These are phyloP conservation scores for Cetraspora pellucida DNA, from an alignment of 192 early-diverging fungal species.

Conservation along the genomic window DNA sequence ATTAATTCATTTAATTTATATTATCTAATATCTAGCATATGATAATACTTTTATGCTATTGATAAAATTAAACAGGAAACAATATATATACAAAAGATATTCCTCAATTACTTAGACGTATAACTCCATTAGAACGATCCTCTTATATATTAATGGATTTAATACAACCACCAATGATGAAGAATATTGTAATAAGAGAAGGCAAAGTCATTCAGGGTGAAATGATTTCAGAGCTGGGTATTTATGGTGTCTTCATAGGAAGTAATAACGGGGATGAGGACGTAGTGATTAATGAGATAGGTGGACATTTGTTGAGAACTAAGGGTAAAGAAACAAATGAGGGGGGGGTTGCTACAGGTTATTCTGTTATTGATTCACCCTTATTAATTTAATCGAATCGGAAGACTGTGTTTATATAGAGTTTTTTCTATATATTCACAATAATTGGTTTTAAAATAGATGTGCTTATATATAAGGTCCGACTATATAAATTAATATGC, in stretches of 20 bases:
- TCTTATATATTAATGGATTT: constrained; percentile 97
- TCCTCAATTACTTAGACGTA: constrained; percentile 49
- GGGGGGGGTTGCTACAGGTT: constrained; percentile 96
- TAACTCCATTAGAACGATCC: constrained; percentile 68
- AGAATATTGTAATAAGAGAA: constrained; percentile 76
- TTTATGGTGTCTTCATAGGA: constrained; percentile 89
- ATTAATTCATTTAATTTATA: neutral
- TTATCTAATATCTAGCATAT: neutral
- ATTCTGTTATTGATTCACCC: constrained; percentile 88
- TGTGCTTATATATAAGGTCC: no score
- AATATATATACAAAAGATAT: constrained; percentile 93
- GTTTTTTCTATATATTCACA: no score
- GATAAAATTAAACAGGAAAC: constrained; percentile 57
- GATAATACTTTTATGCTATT: constrained; percentile 37
- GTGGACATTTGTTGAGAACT: constrained; percentile 91
- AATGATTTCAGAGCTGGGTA: constrained; percentile 91
- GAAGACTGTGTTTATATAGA: no score
- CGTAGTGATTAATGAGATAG: constrained; percentile 71
- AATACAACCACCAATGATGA: constrained; percentile 75
- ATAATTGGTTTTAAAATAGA: no score
- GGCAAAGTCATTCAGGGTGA: constrained; percentile 70
- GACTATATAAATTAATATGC: no score
- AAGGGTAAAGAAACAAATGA: constrained; percentile 84
- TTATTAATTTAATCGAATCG: constrained; percentile 61
- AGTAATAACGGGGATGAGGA: constrained; percentile 45